A percentile compares a stretch with the other conserved stretches of the same genome.
Conservation (phyloP, 176 grass and related monocot genomes). For the Oryza meridionalis region DNA sequence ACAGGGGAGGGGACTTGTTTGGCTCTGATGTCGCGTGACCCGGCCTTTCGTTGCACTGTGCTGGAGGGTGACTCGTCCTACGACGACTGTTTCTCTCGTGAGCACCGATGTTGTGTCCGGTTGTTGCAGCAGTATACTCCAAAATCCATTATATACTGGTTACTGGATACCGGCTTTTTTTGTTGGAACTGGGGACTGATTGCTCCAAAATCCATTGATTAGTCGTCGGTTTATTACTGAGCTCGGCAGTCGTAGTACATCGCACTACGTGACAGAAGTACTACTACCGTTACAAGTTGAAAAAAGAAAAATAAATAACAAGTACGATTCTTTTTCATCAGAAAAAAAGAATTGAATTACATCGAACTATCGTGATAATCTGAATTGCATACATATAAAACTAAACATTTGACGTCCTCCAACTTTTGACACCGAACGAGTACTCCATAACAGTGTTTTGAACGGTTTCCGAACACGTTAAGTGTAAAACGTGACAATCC, state of each 20-base stretch:
- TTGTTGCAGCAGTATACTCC: background rate
- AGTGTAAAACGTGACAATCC: too few species aligned
- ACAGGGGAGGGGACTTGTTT: background rate
- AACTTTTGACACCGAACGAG: too few species aligned
- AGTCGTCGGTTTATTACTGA: background rate
- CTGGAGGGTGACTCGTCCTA: background rate
- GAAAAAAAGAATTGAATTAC: too few species aligned
- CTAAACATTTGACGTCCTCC: too few species aligned
- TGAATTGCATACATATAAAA: too few species aligned
- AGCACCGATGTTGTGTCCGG: background rate
- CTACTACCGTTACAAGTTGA: too few species aligned
- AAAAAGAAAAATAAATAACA: too few species aligned
- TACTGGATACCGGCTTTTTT: background rate
- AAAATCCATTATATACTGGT: background rate
- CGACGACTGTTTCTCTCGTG: background rate
- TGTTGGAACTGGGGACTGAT: background rate
- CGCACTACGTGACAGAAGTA: background rate
- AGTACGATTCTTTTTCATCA: too few species aligned
- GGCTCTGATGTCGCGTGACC: background rate
- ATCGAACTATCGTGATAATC: too few species aligned
- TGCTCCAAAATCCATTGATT: background rate
- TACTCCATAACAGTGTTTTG: too few species aligned
- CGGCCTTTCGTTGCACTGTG: background rate
- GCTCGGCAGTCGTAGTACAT: background rate
- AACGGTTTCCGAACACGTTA: too few species aligned